Evolutionary conservation across 257 asterid genomes (phyloP).

Genomic region (Asclepias syriaca): DNA sequence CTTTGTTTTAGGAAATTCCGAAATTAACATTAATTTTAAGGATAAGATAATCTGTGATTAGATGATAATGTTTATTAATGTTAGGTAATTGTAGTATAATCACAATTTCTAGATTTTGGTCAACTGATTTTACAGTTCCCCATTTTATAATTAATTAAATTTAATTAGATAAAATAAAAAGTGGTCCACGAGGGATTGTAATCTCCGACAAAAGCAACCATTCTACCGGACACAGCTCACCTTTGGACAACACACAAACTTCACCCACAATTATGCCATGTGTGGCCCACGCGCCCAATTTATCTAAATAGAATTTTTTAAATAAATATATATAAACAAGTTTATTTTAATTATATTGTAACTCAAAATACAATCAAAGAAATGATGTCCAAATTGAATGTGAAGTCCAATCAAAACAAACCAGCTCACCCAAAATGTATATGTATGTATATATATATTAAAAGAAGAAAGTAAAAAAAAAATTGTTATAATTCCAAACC

Average conservation of each 20-base stretch:
- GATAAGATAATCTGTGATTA: background rate
- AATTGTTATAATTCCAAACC: background rate
- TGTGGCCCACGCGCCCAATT: background rate
- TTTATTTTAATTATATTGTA: too few species aligned
- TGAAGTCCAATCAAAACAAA: background rate
- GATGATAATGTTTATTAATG: background rate
- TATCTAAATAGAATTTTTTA: too few species aligned
- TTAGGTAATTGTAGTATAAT: background rate
- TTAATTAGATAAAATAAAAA: background rate
- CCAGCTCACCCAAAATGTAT: too few species aligned
- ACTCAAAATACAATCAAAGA: background rate
- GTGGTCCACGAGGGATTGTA: background rate
- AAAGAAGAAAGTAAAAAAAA: background rate
- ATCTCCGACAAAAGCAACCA: slow-evolving; percentile 8
- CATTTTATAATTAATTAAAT: background rate
- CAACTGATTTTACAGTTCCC: slow-evolving; percentile 6
- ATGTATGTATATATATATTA: too few species aligned
- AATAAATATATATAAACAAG: too few species aligned
- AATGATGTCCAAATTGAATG: background rate
- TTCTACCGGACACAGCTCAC: slow-evolving; percentile 7
- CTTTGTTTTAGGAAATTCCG: too few species aligned
- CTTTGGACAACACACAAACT: background rate
- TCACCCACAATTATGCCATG: background rate
- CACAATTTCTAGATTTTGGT: slow-evolving; percentile 16
- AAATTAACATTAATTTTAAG: background rate